Percentiles rank a stretch among this genome's conserved stretches.
Evolutionary conservation across 2,329 filamentous ascomycete species (phyloP).

Genomic region (Periconia macrospinosa): DNA sequence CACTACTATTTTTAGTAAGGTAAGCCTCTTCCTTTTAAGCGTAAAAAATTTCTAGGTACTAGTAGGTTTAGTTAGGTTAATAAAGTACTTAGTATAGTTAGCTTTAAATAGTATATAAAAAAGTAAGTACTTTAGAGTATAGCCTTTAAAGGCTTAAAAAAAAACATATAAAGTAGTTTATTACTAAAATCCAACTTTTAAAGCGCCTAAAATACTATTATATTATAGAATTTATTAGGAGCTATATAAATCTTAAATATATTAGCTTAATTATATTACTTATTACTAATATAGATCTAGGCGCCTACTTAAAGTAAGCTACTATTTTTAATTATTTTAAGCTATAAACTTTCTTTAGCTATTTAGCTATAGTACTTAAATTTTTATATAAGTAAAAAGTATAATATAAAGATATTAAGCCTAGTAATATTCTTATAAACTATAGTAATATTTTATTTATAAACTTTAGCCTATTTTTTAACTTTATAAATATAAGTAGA

Average conservation of each 20-base stretch:
- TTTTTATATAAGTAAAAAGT: constrained; percentile 27
- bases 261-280: constrained; percentile 33
- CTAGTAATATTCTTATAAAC: constrained; percentile 31
- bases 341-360: constrained; percentile 29
- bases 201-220: constrained; percentile 32
- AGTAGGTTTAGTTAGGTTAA: constrained; percentile 29
- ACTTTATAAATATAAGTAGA: constrained; percentile 13
- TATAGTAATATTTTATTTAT: constrained; percentile 21
- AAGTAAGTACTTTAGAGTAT: constrained; percentile 27
- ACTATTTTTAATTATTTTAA: neutral
- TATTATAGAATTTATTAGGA: constrained; percentile 30
- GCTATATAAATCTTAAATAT: constrained; percentile 29
- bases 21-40: constrained; percentile 24
- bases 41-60: constrained; percentile 19
- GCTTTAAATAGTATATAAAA: constrained; percentile 28
- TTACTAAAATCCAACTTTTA: constrained; percentile 27
- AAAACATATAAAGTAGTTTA: constrained; percentile 22
- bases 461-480: constrained; percentile 29
- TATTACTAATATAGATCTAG: constrained; percentile 21
- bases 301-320: constrained; percentile 9
- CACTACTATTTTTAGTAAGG: constrained; percentile 24
- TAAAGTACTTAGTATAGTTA: constrained; percentile 23
- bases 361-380: constrained; percentile 23
- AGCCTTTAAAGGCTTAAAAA: constrained; percentile 10
- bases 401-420: constrained; percentile 37